phyloP scores from a whole-genome alignment of 148 eudicot species.

The Hydrangea macrophylla region DNA sequence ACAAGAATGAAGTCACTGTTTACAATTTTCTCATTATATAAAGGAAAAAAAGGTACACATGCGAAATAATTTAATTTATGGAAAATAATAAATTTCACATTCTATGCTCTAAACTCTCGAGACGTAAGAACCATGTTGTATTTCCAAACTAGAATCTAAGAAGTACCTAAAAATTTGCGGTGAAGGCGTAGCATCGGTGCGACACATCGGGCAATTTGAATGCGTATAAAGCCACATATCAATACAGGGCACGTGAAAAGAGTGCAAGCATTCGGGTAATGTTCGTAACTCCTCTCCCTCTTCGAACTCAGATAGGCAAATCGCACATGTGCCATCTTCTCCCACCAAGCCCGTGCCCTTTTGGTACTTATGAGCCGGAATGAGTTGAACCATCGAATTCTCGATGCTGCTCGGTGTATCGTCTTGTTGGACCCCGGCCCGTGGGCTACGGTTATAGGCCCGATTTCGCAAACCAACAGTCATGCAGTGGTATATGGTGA shows the following conservation, averaged over 20 bases:
- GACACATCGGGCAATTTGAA: slow-evolving; percentile 21
- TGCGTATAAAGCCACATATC: slow-evolving; percentile 35
- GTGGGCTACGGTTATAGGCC: too few relatives aligned
- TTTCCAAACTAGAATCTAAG: too few relatives aligned
- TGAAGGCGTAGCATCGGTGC: not conserved
- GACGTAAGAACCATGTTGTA: too few relatives aligned
- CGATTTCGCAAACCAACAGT: too few relatives aligned
- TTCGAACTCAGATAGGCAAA: slow-evolving; percentile 23
- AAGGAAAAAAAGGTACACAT: too few relatives aligned
- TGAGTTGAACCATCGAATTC: slow-evolving; percentile 11
- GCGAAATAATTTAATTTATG: too few relatives aligned
- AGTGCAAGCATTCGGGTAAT: slow-evolving; percentile 21
- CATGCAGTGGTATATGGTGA: too few relatives aligned
- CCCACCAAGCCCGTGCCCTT: slow-evolving; percentile 7
- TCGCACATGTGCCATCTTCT: slow-evolving; percentile 18
- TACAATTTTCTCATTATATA: too few relatives aligned
- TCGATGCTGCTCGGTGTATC: not conserved
- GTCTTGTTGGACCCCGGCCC: not conserved
- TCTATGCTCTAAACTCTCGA: too few relatives aligned
- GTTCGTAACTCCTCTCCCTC: slow-evolving; percentile 23
- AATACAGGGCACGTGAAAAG: slow-evolving; percentile 27
- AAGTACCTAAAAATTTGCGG: too few relatives aligned
- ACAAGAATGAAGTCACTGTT: too few relatives aligned
- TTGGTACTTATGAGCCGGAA: slow-evolving; percentile 23
- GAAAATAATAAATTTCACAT: too few relatives aligned